A percentile compares a stretch with the other conserved stretches of the same genome.
These are phyloP conservation scores for Phytophthora niederhauseri DNA, from an alignment of 352 stramenopile species.

Conservation along the genomic window DNA sequence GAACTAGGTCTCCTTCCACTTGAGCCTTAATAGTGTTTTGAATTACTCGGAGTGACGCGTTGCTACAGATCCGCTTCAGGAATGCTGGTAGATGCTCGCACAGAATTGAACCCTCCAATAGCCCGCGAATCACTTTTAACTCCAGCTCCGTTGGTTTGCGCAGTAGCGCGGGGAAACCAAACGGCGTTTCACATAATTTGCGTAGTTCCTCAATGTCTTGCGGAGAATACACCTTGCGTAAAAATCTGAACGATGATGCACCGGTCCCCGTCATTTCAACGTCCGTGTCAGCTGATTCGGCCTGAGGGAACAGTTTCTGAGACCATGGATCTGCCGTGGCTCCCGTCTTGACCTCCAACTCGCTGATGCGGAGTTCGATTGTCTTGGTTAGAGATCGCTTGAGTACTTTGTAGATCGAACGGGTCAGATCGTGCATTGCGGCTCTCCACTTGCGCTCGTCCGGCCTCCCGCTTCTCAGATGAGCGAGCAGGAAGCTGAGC, in stretches of 20 bases:
- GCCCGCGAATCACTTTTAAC: neutral
- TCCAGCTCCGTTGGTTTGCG: neutral
- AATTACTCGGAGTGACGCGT: slow-evolving; percentile 1
- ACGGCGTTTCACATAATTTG: neutral
- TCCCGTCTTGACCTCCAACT: too few relatives aligned
- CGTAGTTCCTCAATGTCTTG: neutral
- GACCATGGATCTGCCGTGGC: too few relatives aligned
- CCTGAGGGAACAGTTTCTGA: neutral
- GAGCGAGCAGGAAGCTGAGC: neutral
- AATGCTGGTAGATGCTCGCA: neutral
- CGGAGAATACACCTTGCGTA: neutral
- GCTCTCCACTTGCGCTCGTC: neutral
- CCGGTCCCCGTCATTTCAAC: neutral
- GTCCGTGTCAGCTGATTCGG: neutral
- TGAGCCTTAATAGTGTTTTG: slow-evolving; percentile 12
- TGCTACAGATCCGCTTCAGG: neutral
- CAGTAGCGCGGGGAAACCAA: neutral
- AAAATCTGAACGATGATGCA: neutral
- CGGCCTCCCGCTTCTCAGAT: neutral
- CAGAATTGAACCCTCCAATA: neutral
- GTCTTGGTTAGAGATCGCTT: too few relatives aligned
- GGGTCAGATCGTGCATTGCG: neutral
- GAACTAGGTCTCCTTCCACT: slow-evolving; percentile 18
- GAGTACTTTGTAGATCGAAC: too few relatives aligned
- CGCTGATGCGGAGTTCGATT: too few relatives aligned